Conservation (phyloP, 2,329 filamentous ascomycete genomes). For the Phyllachora maydis region DNA sequence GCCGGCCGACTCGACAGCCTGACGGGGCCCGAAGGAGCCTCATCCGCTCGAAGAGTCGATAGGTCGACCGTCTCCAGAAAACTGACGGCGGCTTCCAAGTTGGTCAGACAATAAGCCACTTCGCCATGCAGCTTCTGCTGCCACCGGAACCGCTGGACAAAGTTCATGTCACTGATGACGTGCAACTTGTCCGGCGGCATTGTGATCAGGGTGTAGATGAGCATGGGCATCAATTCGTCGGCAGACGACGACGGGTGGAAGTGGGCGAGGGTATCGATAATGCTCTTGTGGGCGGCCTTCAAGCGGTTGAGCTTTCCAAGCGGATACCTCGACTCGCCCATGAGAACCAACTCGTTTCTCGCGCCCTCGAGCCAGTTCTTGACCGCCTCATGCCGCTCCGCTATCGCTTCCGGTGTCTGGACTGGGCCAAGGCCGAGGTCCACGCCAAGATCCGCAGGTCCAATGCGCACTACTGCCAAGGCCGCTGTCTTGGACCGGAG, state of each 20-base stretch:
- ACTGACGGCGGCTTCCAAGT: constrained; percentile 81
- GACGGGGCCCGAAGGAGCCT: constrained; percentile 44
- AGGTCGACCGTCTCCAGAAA: constrained; percentile 93
- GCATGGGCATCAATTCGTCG: constrained; percentile 88
- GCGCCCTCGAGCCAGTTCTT: constrained; percentile 52
- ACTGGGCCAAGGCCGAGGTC: constrained; percentile 41
- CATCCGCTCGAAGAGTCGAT: constrained; percentile 67
- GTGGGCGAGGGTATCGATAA: constrained; percentile 64
- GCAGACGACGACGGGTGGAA: constrained; percentile 69
- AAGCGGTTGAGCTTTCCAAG: constrained; percentile 80
- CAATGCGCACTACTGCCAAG: constrained; percentile 76
- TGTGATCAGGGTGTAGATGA: constrained; percentile 91
- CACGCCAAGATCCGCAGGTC: constrained; percentile 64
- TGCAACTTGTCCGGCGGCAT: constrained; percentile 70
- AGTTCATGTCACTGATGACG: constrained; percentile 84
- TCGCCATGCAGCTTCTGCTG: constrained; percentile 78
- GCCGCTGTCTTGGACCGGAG: constrained; percentile 86
- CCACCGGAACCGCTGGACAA: constrained; percentile 81
- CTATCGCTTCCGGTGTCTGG: constrained; percentile 32
- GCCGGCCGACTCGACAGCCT: constrained; percentile 29
- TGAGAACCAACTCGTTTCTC: constrained; percentile 48
- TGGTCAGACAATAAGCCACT: constrained; percentile 88
- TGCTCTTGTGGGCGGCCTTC: constrained; percentile 76
- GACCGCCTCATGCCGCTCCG: constrained; percentile 45
- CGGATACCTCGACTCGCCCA: constrained; percentile 76